These are phyloP conservation scores for Starmerella vitae DNA, from an alignment of 805 yeast genomes.

Conservation along the genomic window DNA sequence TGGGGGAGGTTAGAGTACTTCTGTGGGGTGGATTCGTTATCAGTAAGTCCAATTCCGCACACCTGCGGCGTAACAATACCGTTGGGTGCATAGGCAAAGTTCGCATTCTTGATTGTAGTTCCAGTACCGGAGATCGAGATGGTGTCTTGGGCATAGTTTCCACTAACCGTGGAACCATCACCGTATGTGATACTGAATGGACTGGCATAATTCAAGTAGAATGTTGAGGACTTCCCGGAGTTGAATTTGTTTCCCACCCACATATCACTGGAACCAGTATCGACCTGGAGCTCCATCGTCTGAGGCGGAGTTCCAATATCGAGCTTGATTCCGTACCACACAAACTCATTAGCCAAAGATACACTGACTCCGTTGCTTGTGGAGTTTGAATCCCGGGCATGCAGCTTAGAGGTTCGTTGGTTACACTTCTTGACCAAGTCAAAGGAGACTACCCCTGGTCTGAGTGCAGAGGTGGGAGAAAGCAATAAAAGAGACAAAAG, in stretches of 20 bases:
- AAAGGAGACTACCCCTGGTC: too few species aligned
- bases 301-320: slow-evolving; percentile 42
- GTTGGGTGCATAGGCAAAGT: slow-evolving; percentile 60
- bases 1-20: slow-evolving; percentile 25
- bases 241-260: slow-evolving; percentile 34
- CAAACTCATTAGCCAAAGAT: not conserved
- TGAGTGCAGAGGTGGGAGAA: too few species aligned
- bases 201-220: slow-evolving; percentile 5
- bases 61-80: slow-evolving; percentile 50
- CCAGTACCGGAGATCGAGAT: slow-evolving; percentile 37
- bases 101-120: slow-evolving; percentile 36
- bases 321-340: slow-evolving; percentile 8
- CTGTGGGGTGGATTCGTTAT: slow-evolving; percentile 29
- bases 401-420: too few species aligned
- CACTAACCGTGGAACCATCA: slow-evolving; percentile 38
- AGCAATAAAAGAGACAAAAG: too few species aligned
- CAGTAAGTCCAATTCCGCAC: slow-evolving; percentile 26
- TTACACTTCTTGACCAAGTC: too few species aligned
- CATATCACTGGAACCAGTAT: slow-evolving; percentile 58
- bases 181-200: slow-evolving; percentile 24
- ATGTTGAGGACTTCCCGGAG: slow-evolving; percentile 19
- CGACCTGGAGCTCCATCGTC: slow-evolving; percentile 39
- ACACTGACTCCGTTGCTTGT: not conserved
- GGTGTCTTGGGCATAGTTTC: slow-evolving; percentile 47
- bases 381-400: too few species aligned